A percentile compares a stretch with the other conserved stretches of the same genome.
Conservation (phyloP, 306 rosid genomes). For the Inga leiocalycina region DNA sequence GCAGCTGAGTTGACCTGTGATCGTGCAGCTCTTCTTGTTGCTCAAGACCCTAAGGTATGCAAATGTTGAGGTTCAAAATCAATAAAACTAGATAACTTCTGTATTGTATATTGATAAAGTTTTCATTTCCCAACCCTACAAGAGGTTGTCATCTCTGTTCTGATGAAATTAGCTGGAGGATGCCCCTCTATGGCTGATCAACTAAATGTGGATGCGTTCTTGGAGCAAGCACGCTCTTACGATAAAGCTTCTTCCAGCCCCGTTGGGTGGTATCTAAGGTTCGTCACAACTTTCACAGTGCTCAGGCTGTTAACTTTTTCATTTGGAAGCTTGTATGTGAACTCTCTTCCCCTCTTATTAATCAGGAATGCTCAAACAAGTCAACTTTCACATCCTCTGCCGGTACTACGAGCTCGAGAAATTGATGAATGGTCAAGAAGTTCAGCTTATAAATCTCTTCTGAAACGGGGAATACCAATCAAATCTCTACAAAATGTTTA, state of each 20-base stretch:
- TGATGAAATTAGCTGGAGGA: conserved; percentile 99
- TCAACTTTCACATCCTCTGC: conserved; percentile 93
- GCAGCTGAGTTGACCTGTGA: conserved; percentile 99
- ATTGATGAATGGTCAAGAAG: conserved; percentile 95
- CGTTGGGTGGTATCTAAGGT: conserved; percentile 95
- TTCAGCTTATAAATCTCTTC: conserved; percentile 60
- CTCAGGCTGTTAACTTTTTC: conserved; percentile 7
- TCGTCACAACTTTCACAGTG: conserved; percentile 4
- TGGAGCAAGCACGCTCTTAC: conserved; percentile 97
- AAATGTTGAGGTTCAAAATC: conserved; percentile 3
- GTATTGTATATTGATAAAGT: conserved; percentile 28
- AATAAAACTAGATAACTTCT: conserved; percentile 9
- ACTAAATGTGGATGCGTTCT: conserved; percentile 90
- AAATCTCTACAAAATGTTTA: conserved; percentile 39
- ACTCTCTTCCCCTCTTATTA: not conserved
- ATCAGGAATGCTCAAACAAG: conserved; percentile 93
- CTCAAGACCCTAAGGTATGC: conserved; percentile 91
- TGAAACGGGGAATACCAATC: conserved; percentile 59
- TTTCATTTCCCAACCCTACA: conserved; percentile 56
- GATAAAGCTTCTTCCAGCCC: conserved; percentile 98
- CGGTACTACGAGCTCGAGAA: conserved; percentile 93
- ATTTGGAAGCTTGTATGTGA: conserved; percentile 24
- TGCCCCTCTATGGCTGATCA: conserved; percentile 96
- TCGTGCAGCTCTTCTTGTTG: conserved; percentile 98
- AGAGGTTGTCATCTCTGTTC: conserved; percentile 96